Evolutionary conservation across 2,329 filamentous ascomycete species (phyloP), one percentile per base, ranked within the genome.

Genomic region (Hypoxylon sp.): DNA sequence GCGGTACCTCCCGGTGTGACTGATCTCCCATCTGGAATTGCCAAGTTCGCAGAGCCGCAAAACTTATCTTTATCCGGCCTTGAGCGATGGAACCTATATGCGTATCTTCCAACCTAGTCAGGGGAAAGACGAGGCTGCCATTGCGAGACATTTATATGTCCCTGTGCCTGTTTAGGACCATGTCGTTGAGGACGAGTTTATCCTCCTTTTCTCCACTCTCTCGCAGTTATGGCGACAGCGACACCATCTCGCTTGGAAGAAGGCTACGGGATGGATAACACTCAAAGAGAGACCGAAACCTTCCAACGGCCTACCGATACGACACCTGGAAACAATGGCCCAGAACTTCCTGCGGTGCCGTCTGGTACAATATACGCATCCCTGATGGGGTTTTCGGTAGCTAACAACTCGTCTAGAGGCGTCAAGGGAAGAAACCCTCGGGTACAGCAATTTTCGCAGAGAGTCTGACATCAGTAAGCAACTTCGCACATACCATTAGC

Each of bases 171-270:
- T 19, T 19, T 21, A 41, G 37, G 16, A 11, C 37, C 16, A 41
- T 41, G 16, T 8, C 6, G 37, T 19, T 16, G 21, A 21, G 2
- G 16, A 41, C 16, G 3, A 19, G 16, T 19, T 19, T 19, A 41
- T 19, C 37, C 37, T 19, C 16, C 7, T 11, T 21, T 29, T 51
- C 21, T 11, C 43, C 21, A 9, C 43, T 2, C 12, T 47, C 43
- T 14, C 7, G n/a, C 21, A 27, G 14, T 1, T 11, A 61, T 57
- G 52, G 52, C 45, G 27, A 53, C 57, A 19, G 52, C 45, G 27
- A 53, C 57, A 19, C 46, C 62, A 9, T 14, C 39, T 52, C 62
- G n/a, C 23, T 30, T 65, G 27, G 56, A 65, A 52, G 62, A 61
- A 27, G 62, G 56, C n/a, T 34, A 61, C 39, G 55, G 32, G 30